phyloP scores from a whole-genome alignment of 257 asterid species.

The Buddleja alternifolia region DNA sequence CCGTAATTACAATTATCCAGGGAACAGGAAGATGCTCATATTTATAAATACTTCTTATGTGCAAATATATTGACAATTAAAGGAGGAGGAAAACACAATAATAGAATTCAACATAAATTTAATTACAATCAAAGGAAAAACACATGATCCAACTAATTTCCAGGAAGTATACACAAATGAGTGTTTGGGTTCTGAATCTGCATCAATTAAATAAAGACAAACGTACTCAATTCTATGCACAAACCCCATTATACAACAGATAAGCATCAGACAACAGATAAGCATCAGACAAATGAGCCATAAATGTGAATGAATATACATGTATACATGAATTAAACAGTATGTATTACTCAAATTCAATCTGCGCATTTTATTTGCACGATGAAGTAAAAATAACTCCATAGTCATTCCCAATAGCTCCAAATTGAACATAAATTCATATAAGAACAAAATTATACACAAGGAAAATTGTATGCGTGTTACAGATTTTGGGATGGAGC shows the following conservation, averaged over 20 bases:
- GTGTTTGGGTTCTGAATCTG: constrained; percentile 3
- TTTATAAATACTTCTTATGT: not conserved
- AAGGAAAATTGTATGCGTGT: constrained; percentile 7
- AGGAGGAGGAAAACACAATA: not conserved
- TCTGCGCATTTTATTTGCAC: constrained; percentile 6
- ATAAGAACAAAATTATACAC: constrained; percentile 11
- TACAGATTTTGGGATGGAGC: constrained; percentile 1
- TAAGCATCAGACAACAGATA: constrained; percentile 21
- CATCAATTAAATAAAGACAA: constrained; percentile 5
- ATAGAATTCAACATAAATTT: not conserved
- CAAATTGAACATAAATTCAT: not conserved
- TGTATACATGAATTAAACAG: not conserved
- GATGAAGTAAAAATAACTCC: no score
- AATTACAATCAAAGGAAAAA: not conserved
- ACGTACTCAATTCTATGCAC: not conserved
- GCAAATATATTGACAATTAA: not conserved
- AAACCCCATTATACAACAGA: constrained; percentile 24
- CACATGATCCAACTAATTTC: not conserved
- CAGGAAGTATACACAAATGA: not conserved
- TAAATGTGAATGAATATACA: constrained; percentile 25
- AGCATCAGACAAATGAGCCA: constrained; percentile 22
- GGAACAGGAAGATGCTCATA: not conserved
- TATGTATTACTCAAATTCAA: constrained; percentile 8
- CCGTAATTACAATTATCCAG: not conserved
- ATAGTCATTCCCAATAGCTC: not conserved